Conservation (phyloP, 1,284 basidiomycete species). For the Bondarzewia mesenterica region DNA sequence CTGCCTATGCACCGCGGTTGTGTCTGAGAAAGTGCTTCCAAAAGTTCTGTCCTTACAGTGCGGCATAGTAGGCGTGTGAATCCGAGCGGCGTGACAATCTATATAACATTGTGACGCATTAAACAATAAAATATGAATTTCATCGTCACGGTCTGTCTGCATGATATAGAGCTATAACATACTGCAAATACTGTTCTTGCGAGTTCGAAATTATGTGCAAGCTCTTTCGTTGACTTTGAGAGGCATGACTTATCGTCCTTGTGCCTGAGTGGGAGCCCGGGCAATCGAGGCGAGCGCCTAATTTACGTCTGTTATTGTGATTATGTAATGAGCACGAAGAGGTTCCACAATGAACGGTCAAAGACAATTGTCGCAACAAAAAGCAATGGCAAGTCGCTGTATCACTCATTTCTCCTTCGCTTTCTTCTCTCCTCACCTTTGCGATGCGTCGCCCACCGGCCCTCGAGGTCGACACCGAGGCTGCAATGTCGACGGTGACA, state of each 20-base stretch:
- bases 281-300: not conserved
- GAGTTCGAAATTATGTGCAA: too few relatives aligned
- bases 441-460: conserved; percentile 27
- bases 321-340: conserved; percentile 7
- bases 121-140: too few relatives aligned
- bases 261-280: not conserved
- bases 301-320: conserved; percentile 10
- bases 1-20: not conserved
- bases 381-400: conserved; percentile 19
- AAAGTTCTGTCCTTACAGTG: too few relatives aligned
- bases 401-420: conserved; percentile 6
- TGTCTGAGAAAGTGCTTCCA: not conserved
- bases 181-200: too few relatives aligned
- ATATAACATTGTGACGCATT: too few relatives aligned
- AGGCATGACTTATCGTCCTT: too few relatives aligned
- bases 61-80: too few relatives aligned
- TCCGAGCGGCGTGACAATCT: too few relatives aligned
- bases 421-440: conserved; percentile 7
- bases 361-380: conserved; percentile 21
- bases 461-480: conserved; percentile 25
- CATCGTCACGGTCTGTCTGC: too few relatives aligned
- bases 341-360: conserved; percentile 5
- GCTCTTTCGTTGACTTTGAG: too few relatives aligned
- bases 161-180: too few relatives aligned
- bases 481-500: conserved; percentile 19